A percentile compares a stretch with the other conserved stretches of the same genome.
Conservation (phyloP, 2,329 filamentous ascomycete species). For the Aspergillus amoenus region DNA sequence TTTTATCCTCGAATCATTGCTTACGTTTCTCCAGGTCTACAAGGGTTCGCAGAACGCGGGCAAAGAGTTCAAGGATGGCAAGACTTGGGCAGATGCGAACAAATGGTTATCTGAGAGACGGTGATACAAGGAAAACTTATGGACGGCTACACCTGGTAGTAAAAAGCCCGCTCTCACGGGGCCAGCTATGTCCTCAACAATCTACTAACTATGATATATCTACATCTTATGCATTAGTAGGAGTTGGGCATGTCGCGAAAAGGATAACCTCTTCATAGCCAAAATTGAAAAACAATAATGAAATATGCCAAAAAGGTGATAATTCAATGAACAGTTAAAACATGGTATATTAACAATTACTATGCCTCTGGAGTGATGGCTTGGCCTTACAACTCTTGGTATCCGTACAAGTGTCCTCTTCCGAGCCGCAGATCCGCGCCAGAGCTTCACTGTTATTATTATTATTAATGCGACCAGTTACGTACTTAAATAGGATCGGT, state of each 20-base stretch:
- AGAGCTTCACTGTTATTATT: constrained; percentile 2
- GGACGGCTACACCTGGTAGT: neutral
- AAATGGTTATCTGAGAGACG: constrained; percentile 54
- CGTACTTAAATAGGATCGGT: neutral
- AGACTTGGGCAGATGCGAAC: constrained; percentile 60
- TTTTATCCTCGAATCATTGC: neutral
- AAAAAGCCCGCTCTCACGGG: neutral
- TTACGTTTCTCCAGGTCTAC: constrained; percentile 49
- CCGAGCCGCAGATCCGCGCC: constrained; percentile 14
- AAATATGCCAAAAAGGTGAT: neutral
- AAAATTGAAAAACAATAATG: neutral
- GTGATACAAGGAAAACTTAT: constrained; percentile 19
- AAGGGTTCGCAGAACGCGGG: constrained; percentile 57
- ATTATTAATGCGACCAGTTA: constrained; percentile 7
- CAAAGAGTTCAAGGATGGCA: constrained; percentile 52
- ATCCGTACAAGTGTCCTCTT: constrained; percentile 35
- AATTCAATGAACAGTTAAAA: neutral
- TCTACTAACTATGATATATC: constrained; percentile 1
- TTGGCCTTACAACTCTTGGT: neutral
- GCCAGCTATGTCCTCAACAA: neutral
- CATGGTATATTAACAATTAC: neutral
- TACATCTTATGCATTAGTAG: constrained; percentile 10
- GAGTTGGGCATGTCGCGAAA: constrained; percentile 4
- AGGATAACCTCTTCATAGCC: neutral
- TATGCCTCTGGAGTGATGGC: no score